A percentile compares a stretch with the other conserved stretches of the same genome.
These are phyloP conservation scores for Psilocybe tampanensis DNA, from an alignment of 768 basidiomycete genomes.

Conservation along the genomic window DNA sequence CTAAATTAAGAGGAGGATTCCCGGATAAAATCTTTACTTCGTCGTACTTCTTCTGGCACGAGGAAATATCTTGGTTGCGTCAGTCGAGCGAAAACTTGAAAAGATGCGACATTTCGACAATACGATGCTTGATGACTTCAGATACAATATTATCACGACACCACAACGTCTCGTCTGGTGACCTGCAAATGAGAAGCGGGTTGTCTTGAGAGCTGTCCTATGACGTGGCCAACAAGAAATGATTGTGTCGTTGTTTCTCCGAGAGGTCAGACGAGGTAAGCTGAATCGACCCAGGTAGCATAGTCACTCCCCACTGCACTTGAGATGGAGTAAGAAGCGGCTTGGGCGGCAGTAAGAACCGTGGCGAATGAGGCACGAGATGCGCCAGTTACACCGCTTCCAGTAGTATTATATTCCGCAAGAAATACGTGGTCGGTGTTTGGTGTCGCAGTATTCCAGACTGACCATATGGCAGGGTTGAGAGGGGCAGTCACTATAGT, in stretches of 20 bases:
- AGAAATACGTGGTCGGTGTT: conserved; percentile 46
- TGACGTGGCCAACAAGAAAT: background rate
- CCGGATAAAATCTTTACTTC: background rate
- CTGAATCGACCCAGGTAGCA: conserved; percentile 44
- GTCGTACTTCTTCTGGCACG: background rate
- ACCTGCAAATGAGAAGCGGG: background rate
- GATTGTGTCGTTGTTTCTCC: background rate
- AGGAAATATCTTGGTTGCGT: background rate
- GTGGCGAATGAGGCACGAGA: conserved; percentile 44
- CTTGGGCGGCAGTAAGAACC: conserved; percentile 37
- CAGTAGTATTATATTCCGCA: conserved; percentile 48
- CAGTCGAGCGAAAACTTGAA: background rate
- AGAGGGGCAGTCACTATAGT: conserved; percentile 42
- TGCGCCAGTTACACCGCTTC: conserved; percentile 36
- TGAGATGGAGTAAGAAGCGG: conserved; percentile 39
- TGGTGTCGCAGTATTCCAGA: conserved; percentile 40
- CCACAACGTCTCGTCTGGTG: background rate
- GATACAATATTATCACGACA: background rate
- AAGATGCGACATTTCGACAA: background rate
- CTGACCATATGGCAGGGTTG: conserved; percentile 46
- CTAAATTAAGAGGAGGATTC: background rate
- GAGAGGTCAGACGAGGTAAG: conserved; percentile 31
- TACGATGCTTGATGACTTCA: background rate
- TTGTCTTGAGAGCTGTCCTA: background rate
- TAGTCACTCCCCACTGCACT: conserved; percentile 49